Percentiles rank a stretch among this genome's conserved stretches.
Conservation (phyloP, 345 rosid genomes). For the Arabidopsis suecica region DNA sequence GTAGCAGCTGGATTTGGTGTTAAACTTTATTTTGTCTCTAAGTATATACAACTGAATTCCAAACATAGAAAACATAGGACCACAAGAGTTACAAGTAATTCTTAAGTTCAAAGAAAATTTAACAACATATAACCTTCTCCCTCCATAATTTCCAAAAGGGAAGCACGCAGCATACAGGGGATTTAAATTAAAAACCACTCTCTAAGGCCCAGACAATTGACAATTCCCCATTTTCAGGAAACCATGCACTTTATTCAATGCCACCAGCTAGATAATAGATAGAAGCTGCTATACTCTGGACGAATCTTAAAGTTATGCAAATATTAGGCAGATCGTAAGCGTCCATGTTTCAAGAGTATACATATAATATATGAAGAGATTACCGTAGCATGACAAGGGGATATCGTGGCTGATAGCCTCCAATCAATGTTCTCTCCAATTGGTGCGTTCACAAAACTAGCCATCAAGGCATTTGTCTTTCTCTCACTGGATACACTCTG, state of each 20-base stretch:
- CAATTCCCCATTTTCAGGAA: slow-evolving; percentile 22
- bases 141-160: slow-evolving; percentile 20
- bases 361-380: slow-evolving; percentile 45
- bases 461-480: slow-evolving; percentile 90
- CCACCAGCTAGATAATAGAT: slow-evolving; percentile 31
- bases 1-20: slow-evolving; percentile 20
- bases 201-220: slow-evolving; percentile 12
- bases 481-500: slow-evolving; percentile 94
- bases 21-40: not conserved
- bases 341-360: slow-evolving; percentile 20
- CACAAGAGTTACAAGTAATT: slow-evolving; percentile 23
- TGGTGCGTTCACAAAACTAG: slow-evolving; percentile 84
- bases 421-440: slow-evolving; percentile 93
- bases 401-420: slow-evolving; percentile 90
- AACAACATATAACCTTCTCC: slow-evolving; percentile 18
- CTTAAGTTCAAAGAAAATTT: slow-evolving; percentile 1
- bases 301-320: slow-evolving; percentile 15
- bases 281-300: slow-evolving; percentile 22
- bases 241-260: slow-evolving; percentile 23
- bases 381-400: slow-evolving; percentile 99
- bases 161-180: slow-evolving; percentile 18
- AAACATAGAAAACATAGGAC: slow-evolving; percentile 19
- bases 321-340: slow-evolving; percentile 24
- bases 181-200: slow-evolving; percentile 1
- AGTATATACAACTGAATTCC: slow-evolving; percentile 15